Base-by-base conservation (phyloP, 331 rosid species). In the Rhamnella rubrinervis region DNA sequence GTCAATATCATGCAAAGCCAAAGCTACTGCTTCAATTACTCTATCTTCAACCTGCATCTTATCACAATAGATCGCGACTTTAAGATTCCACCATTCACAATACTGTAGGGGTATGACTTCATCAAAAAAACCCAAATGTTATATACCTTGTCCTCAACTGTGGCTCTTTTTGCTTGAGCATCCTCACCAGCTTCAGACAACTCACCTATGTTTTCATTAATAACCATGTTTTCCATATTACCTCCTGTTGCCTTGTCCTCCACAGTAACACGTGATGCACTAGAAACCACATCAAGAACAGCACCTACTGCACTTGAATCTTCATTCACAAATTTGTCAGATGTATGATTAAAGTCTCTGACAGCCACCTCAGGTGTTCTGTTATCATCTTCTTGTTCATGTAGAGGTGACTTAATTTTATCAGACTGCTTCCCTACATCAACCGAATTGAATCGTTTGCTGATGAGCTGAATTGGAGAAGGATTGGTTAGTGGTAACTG, bases 11-110 rank as follows among this genome's bases (percentile, higher is more conserved):
- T 23, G 66, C 75, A 75, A 75, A 21, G 65, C 59, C 58, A 82
- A 68, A 78, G 79, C 79, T 61, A 69, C 68, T 67, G 55, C 55
- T 41, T 76, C 77, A 68, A 47, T 74, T 39, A 23, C 80, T 63
- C 28, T 65, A 68, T 88, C 79, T 80, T 71, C 89, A 70, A 59
- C 84, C 92, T 80, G 87, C 60, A 61, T 64, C 66, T 66, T 49
- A 72, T 65, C 77, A 66, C 4, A 68, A 73, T 23, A 57, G 55
- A 68, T 58, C 50, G 63, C 17, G 49, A 65, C 50, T 72, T 55
- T 64, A 64, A 69, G 75, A 52, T 66, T 59, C 47, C 63, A 79
- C 56, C 66, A 63, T 65, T 58, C 61, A 70, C 21, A 73, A 57
- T 13, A 28, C 64, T 62, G 0, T 38, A 56, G 14, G 14, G 56